phyloP scores from a whole-genome alignment of 345 rosid genomes.

The Euphorbia pulcherrima region DNA sequence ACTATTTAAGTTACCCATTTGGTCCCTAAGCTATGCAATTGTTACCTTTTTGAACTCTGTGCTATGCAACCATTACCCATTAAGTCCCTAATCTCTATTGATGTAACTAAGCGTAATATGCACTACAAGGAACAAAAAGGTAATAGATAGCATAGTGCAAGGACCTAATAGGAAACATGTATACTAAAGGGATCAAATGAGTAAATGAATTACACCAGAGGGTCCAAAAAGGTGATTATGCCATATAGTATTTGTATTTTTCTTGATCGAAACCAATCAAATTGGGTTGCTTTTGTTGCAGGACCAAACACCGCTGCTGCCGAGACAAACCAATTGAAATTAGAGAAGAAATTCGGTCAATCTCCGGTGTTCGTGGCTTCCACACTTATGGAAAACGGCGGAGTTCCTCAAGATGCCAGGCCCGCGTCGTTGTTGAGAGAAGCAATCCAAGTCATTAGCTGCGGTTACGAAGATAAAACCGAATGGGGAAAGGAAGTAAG shows the following conservation, averaged over 20 bases:
- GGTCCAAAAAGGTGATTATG: too few species aligned
- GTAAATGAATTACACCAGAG: too few species aligned
- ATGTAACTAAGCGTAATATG: too few species aligned
- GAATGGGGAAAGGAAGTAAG: conserved; percentile 99
- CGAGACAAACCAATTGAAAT: conserved; percentile 51
- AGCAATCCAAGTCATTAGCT: conserved; percentile 97
- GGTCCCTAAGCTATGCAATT: too few species aligned
- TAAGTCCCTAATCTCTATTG: too few species aligned
- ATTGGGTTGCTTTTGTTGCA: conserved; percentile 21
- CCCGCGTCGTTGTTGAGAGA: conserved; percentile 75
- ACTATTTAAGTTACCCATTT: too few species aligned
- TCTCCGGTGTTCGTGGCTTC: conserved; percentile 91
- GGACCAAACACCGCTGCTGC: conserved; percentile 43
- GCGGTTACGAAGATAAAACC: conserved; percentile 96
- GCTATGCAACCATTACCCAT: too few species aligned
- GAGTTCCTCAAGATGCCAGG: conserved; percentile 62
- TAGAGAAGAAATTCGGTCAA: conserved; percentile 92
- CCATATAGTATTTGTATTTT: background rate
- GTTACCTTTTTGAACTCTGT: too few species aligned
- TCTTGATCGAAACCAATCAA: background rate
- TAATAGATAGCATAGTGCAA: too few species aligned
- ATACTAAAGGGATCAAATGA: too few species aligned
- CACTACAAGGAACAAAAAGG: too few species aligned
- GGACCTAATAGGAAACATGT: too few species aligned
- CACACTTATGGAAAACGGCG: conserved; percentile 66